A percentile compares a stretch with the other conserved stretches of the same genome.
phyloP scores from a whole-genome alignment of 2,329 filamentous ascomycete species.

The Shiraia sp. region DNA sequence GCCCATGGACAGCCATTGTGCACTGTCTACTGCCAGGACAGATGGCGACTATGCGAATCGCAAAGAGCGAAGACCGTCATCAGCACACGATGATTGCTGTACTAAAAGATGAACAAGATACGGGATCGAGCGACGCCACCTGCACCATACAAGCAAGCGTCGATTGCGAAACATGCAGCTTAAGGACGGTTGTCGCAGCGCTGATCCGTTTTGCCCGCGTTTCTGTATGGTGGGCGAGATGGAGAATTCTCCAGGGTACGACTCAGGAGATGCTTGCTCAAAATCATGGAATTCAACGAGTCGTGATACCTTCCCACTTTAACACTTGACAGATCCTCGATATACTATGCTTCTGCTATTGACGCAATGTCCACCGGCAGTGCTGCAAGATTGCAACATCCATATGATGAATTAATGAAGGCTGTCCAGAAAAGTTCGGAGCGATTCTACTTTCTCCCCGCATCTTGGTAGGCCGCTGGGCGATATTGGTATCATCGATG shows the following conservation, averaged over 20 bases:
- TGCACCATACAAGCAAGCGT: too few species aligned
- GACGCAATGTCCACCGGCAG: too few species aligned
- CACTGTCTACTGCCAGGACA: too few species aligned
- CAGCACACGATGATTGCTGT: too few species aligned
- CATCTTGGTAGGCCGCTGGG: conserved; percentile 5
- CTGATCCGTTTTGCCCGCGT: too few species aligned
- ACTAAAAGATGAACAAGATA: too few species aligned
- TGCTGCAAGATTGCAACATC: too few species aligned
- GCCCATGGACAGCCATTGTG: conserved; percentile 28
- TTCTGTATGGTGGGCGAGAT: neutral
- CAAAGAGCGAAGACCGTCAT: neutral
- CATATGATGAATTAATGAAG: conserved; percentile 5
- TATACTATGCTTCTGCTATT: neutral
- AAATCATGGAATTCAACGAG: conserved; percentile 2
- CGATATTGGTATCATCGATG: too few species aligned
- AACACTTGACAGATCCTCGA: neutral
- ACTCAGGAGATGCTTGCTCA: conserved; percentile 18
- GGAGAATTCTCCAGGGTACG: conserved; percentile 12
- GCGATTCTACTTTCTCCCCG: conserved; percentile 8
- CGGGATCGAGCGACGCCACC: too few species aligned
- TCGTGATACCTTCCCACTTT: neutral
- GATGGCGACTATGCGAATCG: too few species aligned
- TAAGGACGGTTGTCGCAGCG: too few species aligned
- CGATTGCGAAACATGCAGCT: too few species aligned
- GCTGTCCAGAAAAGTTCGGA: neutral